Conservation (phyloP, 192 early-diverging fungal genomes). For the Rhizophagus clarus region DNA sequence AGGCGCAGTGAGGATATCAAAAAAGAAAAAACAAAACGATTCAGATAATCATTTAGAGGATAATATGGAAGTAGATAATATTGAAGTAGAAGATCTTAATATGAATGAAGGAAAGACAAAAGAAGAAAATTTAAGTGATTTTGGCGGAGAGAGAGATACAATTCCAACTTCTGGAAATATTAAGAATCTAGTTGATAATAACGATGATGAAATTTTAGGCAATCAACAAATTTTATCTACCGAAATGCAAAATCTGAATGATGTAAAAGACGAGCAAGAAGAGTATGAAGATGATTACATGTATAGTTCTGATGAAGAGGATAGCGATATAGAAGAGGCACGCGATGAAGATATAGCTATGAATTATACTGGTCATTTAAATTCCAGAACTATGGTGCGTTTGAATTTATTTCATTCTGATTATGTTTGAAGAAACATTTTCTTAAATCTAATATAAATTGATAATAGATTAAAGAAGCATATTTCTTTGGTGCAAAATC, state of each 20-base stretch:
- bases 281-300: constrained; percentile 22
- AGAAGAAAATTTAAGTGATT: neutral
- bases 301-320: constrained; percentile 26
- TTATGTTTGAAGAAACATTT: neutral
- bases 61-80: neutral
- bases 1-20: constrained; percentile 1
- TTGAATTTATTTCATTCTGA: neutral
- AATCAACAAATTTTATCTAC: too few species aligned
- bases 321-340: constrained; percentile 5
- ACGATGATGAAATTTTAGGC: constrained; percentile 23
- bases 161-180: too few species aligned
- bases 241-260: constrained; percentile 12
- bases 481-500: constrained; percentile 69
- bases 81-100: too few species aligned
- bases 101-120: neutral
- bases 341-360: constrained; percentile 34
- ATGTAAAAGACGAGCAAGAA: constrained; percentile 32
- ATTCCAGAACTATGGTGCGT: constrained; percentile 43
- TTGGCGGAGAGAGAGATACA: neutral
- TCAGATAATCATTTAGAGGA: neutral
- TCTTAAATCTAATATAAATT: neutral
- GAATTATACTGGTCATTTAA: constrained; percentile 42
- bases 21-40: neutral
- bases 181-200: neutral
- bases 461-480: constrained; percentile 66